Evolutionary conservation across 2,329 filamentous ascomycete genomes (phyloP), one percentile per base, ranked within the genome.

Genomic region (Thielaviopsis cerberus): DNA sequence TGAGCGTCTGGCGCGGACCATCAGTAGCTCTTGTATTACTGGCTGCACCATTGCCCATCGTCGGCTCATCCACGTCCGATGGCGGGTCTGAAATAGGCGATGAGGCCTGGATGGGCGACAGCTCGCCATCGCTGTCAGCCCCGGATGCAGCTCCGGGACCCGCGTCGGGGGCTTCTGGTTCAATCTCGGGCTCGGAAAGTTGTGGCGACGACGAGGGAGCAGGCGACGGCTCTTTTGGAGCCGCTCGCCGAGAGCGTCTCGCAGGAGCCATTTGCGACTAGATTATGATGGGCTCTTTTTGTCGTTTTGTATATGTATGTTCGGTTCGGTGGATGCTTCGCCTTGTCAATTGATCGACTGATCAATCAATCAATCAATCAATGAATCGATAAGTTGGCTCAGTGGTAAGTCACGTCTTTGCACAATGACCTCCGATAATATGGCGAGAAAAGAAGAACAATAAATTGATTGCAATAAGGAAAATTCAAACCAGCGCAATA

Each of bases 1-100:
- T 74, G 53, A 98, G 79, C 59, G 69, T 34, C 54, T 58, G 53
- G 22, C 27, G 37, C 26, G 56, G 56, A 24, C 53, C 59, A 23
- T 54, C 71, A 51, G 64, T 66, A 60, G 66, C 62, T 57, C 68
- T 66, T 56, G 64, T 61, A 26, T 54, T 51, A 50, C 37, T 34
- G n/a, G 51, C 58, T 15, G 48, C 48, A 17, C 48, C 34, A 27
- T 25, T 52, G 17, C 26, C 24, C 23, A 23, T 15, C 8, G 23
- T 54, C 25, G 48, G 26, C 15, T 61, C 59, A 17, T 61, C 59
- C 34, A 59, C 59, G 37, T 61, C 59, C 23, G 59, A 61, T 6
- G 55, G 59, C 41, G 54, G 58, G 41, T 61, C 59, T 51, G 59
- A 61, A 27, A 61, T 61, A 1, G 59, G 57, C 20, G 59, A 61